Evolutionary conservation across 345 rosid species (phyloP).

Genomic region (Eucalyptus erythrocorys): DNA sequence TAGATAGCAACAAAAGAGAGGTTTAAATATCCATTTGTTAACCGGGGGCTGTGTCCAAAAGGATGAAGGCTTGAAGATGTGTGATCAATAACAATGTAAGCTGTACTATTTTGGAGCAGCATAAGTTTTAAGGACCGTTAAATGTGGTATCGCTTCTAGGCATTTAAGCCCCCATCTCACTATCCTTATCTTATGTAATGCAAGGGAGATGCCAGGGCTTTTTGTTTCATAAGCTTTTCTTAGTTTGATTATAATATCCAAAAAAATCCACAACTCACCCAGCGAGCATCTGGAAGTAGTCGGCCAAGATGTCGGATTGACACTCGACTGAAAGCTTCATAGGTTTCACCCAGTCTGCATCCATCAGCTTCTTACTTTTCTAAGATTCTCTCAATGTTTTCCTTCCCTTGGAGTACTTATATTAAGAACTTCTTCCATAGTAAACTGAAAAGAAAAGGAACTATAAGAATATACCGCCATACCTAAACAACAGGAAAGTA

Average conservation of each 20-base stretch:
- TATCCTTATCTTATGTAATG: background rate
- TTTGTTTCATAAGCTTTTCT: background rate
- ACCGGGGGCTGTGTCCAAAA: background rate
- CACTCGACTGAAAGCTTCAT: constrained; percentile 39
- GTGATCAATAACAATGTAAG: background rate
- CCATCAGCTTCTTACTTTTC: constrained; percentile 32
- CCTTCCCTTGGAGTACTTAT: constrained; percentile 36
- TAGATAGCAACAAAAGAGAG: no score
- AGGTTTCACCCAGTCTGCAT: constrained; percentile 28
- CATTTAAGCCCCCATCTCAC: background rate
- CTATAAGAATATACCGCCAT: background rate
- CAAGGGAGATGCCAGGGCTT: background rate
- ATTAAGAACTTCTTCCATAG: background rate
- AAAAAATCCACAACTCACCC: constrained; percentile 30
- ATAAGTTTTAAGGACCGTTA: background rate
- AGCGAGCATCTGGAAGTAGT: constrained; percentile 68
- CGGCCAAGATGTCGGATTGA: constrained; percentile 68
- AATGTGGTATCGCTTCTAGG: background rate
- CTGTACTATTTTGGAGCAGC: background rate
- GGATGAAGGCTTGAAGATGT: background rate
- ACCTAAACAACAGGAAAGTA: constrained; percentile 68
- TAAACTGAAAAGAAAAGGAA: background rate
- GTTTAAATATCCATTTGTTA: no score
- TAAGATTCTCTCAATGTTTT: constrained; percentile 43
- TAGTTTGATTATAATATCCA: background rate